phyloP scores from a whole-genome alignment of 1,284 basidiomycete species.

The Leccinum angustisporum region DNA sequence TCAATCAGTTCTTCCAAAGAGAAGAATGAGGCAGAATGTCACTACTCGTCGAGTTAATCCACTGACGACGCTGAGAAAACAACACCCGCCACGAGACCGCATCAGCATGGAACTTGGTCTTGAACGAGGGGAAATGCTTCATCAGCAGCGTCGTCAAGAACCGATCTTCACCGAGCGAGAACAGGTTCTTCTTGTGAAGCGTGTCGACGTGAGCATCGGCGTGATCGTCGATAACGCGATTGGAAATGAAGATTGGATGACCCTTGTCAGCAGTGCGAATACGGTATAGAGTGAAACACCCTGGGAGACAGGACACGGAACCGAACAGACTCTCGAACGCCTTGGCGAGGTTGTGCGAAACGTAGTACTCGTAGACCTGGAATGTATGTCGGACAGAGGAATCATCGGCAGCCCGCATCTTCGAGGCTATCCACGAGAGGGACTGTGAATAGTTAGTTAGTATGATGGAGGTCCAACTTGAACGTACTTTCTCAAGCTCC shows the following conservation, averaged over 20 bases:
- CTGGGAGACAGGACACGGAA: constrained; percentile 51
- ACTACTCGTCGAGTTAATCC: constrained; percentile 91
- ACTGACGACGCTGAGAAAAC: constrained; percentile 94
- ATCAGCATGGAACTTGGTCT: constrained; percentile 93
- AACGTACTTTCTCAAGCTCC: no score
- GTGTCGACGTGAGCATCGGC: constrained; percentile 91
- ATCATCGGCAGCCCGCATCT: constrained; percentile 19
- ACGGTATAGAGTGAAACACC: constrained; percentile 35
- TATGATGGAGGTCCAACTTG: no score
- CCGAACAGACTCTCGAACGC: constrained; percentile 84
- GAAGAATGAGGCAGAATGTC: constrained; percentile 1
- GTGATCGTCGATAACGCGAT: constrained; percentile 96
- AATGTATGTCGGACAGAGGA: constrained; percentile 9
- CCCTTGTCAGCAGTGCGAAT: constrained; percentile 80
- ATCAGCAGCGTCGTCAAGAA: constrained; percentile 87
- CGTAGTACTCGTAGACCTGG: constrained; percentile 85
- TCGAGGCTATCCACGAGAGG: no score
- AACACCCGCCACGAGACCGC: constrained; percentile 88
- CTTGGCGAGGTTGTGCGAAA: constrained; percentile 83
- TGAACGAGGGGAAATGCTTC: constrained; percentile 97
- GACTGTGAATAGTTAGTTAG: no score
- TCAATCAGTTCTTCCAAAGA: constrained; percentile 9
- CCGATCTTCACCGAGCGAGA: constrained; percentile 61
- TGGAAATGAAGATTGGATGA: constrained; percentile 95
- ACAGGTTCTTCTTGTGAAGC: constrained; percentile 95